Base-by-base conservation (phyloP, 139 green algal species). In the Auxenochlorella pyrenoidosa region DNA sequence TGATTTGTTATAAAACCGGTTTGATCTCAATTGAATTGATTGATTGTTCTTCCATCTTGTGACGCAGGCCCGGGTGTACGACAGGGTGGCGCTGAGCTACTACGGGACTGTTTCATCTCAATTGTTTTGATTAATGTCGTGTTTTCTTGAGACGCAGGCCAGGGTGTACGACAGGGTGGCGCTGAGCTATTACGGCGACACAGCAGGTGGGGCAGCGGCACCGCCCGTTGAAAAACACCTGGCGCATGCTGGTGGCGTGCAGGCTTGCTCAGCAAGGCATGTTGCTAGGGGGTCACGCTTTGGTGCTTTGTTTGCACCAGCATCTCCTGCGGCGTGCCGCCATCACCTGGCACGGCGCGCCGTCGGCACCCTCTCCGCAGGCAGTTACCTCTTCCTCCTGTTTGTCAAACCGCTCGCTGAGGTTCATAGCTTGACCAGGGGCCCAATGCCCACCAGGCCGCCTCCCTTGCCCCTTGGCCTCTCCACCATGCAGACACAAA, bases 111-210 rank as follows among this genome's bases (percentile, higher is more conserved):
- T n/a, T n/a, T n/a, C n/a, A n/a, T n/a, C n/a, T n/a, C n/a, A n/a
- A n/a, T n/a, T n/a, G n/a, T n/a, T n/a, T n/a, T n/a, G n/a, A n/a
- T n/a, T n/a, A n/a, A n/a, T 82, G n/a, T n/a, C n/a, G n/a, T 0
- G 47, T 65, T 5, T 21, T 30, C 10, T 47, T 10, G 34, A 51
- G 32, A 1, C 51, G 79, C 81, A 79, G 54, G 86, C 86, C 6
- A 54, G 18, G n/a, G 26, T 89, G 65, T 90, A 90, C 79, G 86
- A 90, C 73, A 34, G 32, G 0, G 22, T 89, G 2, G 86, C 86
- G 2, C 40, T 82, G 2, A 68, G 54, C 71, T 90, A 90, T 34
- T 79, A 70, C n/a, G 79, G 58, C 3, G 28, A 76, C 10, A 54
- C 63, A 4, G 80, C 80, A 77, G 80, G 80, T 59, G 43, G 6